A percentile compares a stretch with the other conserved stretches of the same genome.
Conservation (phyloP, 2,329 filamentous ascomycete species). For the Akanthomyces muscarius region DNA sequence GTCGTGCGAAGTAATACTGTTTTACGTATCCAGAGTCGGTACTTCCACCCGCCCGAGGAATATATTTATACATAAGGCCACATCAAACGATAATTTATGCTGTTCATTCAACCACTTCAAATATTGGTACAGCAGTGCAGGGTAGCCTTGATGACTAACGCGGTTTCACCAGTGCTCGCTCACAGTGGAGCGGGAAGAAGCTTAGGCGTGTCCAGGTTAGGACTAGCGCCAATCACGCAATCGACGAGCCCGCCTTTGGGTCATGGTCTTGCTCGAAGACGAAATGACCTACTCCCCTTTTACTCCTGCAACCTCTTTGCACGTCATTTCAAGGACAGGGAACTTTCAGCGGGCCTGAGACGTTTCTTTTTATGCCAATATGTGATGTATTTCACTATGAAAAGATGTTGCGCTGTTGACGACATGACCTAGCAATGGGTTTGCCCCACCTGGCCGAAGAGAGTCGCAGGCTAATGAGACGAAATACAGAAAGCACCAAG, state of each 20-base stretch:
- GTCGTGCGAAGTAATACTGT: too few relatives aligned
- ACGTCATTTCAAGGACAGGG: conserved; percentile 13
- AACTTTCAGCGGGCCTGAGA: conserved; percentile 14
- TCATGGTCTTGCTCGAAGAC: conserved; percentile 20
- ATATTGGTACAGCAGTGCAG: not conserved
- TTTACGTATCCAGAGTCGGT: too few relatives aligned
- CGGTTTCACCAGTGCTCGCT: not conserved
- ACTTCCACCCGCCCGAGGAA: too few relatives aligned
- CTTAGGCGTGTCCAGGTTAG: conserved; percentile 4
- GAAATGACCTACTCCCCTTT: conserved; percentile 20
- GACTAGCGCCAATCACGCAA: conserved; percentile 32
- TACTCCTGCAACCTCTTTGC: conserved; percentile 22
- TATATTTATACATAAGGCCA: too few relatives aligned
- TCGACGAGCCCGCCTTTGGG: conserved; percentile 26
- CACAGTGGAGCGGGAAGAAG: not conserved
- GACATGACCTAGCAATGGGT: conserved; percentile 6
- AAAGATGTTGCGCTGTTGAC: conserved; percentile 4
- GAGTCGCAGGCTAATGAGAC: conserved; percentile 14
- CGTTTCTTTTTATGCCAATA: conserved; percentile 23
- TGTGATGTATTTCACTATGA: conserved; percentile 19
- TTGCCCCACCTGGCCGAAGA: conserved; percentile 10
- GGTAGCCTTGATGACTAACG: conserved; percentile 14
- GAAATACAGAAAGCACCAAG: conserved; percentile 15
- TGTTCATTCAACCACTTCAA: not conserved
- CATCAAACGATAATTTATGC: not conserved